A percentile compares a stretch with the other conserved stretches of the same genome.
phyloP scores from a whole-genome alignment of 2,329 filamentous ascomycete genomes.

The Colletotrichum coccodes region DNA sequence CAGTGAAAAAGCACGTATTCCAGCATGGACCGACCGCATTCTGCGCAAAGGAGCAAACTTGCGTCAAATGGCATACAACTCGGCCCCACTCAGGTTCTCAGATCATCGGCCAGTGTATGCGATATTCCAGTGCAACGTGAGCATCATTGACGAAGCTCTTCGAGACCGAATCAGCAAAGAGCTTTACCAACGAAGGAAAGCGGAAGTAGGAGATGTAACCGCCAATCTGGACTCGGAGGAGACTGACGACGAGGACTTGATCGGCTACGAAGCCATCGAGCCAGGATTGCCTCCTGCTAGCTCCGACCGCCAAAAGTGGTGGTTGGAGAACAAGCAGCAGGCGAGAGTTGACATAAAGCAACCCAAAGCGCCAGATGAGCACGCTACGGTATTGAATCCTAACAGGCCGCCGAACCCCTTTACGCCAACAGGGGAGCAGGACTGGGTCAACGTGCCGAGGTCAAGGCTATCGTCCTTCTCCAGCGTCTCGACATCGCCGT shows the following conservation, averaged over 20 bases:
- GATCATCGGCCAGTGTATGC: conserved; percentile 97
- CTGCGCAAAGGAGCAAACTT: conserved; percentile 87
- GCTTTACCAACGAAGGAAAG: conserved; percentile 77
- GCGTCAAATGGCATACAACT: conserved; percentile 84
- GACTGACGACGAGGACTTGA: conserved; percentile 81
- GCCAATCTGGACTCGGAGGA: conserved; percentile 66
- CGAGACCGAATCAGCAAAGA: conserved; percentile 79
- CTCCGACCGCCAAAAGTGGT: conserved; percentile 77
- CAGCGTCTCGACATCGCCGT: conserved; percentile 68
- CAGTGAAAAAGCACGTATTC: conserved; percentile 91
- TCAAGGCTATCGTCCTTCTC: conserved; percentile 63
- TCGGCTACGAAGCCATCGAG: conserved; percentile 85
- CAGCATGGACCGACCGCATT: conserved; percentile 96
- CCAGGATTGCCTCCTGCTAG: conserved; percentile 77
- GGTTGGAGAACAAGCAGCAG: conserved; percentile 76
- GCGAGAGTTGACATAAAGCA: conserved; percentile 78
- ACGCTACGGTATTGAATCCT: conserved; percentile 75
- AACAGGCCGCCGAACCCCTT: conserved; percentile 86
- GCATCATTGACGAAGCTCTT: conserved; percentile 77
- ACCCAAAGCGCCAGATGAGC: conserved; percentile 61
- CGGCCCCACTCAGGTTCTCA: conserved; percentile 86
- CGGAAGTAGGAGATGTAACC: conserved; percentile 72
- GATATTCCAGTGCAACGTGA: conserved; percentile 85
- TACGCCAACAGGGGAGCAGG: conserved; percentile 75
- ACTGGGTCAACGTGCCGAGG: conserved; percentile 80